phyloP scores from a whole-genome alignment of 1,284 basidiomycete genomes.

The Fomitopsis palustris region DNA sequence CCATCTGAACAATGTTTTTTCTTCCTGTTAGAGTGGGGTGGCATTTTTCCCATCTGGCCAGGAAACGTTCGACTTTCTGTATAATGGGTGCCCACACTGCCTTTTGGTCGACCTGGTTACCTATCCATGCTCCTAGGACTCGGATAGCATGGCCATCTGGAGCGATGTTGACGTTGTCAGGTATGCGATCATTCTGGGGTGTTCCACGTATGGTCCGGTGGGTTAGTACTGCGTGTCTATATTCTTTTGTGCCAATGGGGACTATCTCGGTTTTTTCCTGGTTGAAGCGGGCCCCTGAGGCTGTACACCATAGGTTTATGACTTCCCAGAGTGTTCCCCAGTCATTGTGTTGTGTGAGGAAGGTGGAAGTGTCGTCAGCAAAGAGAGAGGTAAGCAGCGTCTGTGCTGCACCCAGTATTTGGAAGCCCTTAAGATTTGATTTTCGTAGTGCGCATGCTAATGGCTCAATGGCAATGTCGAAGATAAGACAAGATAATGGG shows the following conservation, averaged over 20 bases:
- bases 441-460: conserved; percentile 30
- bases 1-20: conserved; percentile 17
- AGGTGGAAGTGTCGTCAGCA: no score
- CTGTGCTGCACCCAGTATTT: background rate
- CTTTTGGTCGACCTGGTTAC: background rate
- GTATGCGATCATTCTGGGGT: background rate
- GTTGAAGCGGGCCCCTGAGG: background rate
- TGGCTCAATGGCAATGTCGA: no score
- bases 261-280: background rate
- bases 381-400: background rate
- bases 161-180: background rate
- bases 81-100: background rate
- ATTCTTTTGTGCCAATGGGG: background rate
- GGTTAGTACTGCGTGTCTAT: background rate
- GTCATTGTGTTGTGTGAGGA: background rate
- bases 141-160: background rate
- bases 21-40: conserved; percentile 16
- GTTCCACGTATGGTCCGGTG: background rate
- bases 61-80: background rate
- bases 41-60: conserved; percentile 17
- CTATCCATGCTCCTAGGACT: background rate
- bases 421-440: conserved; percentile 9
- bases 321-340: background rate
- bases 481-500: conserved; percentile 36
- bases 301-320: background rate